Base-by-base conservation (phyloP, 23 red algal genomes). In the Gracilaria vermiculophylla region DNA sequence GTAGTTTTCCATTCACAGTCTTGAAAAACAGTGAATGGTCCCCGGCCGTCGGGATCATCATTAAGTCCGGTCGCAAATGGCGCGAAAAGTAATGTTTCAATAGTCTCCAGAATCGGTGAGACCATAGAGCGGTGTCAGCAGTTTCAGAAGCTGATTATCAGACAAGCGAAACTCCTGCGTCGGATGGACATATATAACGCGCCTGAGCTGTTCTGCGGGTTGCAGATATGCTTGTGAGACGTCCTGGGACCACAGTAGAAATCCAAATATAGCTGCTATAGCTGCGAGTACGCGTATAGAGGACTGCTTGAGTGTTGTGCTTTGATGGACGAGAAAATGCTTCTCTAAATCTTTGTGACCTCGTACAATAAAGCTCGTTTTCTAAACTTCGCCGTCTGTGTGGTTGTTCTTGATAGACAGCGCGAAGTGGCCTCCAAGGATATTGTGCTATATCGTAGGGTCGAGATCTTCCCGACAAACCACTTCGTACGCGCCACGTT, bases 201-300 rank as follows among this genome's bases (percentile, higher is more conserved):
- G 83, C 48, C 39, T 47, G 3, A 76, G 66, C 3, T 39, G 24
- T 1, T 21, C n/a, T 11, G 31, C n/a, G 7, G 83, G 61, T 42
- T 47, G 83, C 5, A 87, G 48, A 28, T 74, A 86, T 24, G 82
- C 82, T 21, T 70, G 82, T 15, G 42, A 35, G 47, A 75, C 34
- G 45, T 86, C 69, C 17, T 58, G 40, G 17, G 19, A 50, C 41
- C 54, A 60, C 5, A 76, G 3, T 51, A 47, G 16, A 75, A 56
- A 76, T 7, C 28, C 67, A 45, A 74, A 43, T 1, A 87, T 76
- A 4, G 66, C 45, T 24, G 83, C 64, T 34, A 60, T 8, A 37
- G 13, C 37, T 5, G 77, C 21, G n/a, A 76, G 29, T 10, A 87
- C 41, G 1, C 44, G n/a, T 9, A 66, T 76, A 57, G 67, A 76